A percentile compares a stretch with the other conserved stretches of the same genome.
These are phyloP conservation scores for Vigna radiata DNA, from an alignment of 306 rosid species.

Conservation along the genomic window DNA sequence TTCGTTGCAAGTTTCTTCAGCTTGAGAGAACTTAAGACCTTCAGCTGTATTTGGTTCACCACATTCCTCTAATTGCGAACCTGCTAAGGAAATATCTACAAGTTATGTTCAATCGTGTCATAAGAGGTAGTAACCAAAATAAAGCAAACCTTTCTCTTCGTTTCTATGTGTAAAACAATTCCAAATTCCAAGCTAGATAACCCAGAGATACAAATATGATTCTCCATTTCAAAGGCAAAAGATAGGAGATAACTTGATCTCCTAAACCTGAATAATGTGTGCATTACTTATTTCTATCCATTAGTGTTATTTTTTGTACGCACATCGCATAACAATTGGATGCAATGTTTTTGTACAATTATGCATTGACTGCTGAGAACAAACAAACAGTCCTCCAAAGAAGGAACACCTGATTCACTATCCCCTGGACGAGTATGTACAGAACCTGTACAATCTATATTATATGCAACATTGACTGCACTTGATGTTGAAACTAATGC, in stretches of 20 bases:
- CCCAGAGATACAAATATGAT: slow-evolving; percentile 11
- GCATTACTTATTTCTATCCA: slow-evolving; percentile 15
- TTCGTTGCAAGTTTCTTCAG: slow-evolving; percentile 34
- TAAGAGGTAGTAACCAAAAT: slow-evolving; percentile 33
- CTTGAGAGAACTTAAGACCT: background rate
- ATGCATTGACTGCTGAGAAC: slow-evolving; percentile 18
- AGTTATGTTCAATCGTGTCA: slow-evolving; percentile 19
- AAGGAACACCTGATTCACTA: slow-evolving; percentile 50
- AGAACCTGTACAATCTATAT: slow-evolving; percentile 17
- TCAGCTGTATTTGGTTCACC: slow-evolving; percentile 33
- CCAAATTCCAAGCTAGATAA: background rate
- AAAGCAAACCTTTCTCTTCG: slow-evolving; percentile 14
- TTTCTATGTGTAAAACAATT: slow-evolving; percentile 1
- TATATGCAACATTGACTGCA: slow-evolving; percentile 51
- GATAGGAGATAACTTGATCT: too few species aligned
- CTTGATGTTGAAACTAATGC: slow-evolving; percentile 27
- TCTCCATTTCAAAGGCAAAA: background rate
- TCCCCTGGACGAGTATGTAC: slow-evolving; percentile 37
- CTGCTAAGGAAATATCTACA: slow-evolving; percentile 27
- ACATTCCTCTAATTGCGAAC: slow-evolving; percentile 47
- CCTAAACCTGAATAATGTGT: too few species aligned
- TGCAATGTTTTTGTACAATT: slow-evolving; percentile 1
- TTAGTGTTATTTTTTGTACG: background rate
- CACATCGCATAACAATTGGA: slow-evolving; percentile 15
- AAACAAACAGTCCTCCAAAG: background rate